phyloP scores from a whole-genome alignment of 2,329 filamentous ascomycete genomes.

The Nemania sp. region DNA sequence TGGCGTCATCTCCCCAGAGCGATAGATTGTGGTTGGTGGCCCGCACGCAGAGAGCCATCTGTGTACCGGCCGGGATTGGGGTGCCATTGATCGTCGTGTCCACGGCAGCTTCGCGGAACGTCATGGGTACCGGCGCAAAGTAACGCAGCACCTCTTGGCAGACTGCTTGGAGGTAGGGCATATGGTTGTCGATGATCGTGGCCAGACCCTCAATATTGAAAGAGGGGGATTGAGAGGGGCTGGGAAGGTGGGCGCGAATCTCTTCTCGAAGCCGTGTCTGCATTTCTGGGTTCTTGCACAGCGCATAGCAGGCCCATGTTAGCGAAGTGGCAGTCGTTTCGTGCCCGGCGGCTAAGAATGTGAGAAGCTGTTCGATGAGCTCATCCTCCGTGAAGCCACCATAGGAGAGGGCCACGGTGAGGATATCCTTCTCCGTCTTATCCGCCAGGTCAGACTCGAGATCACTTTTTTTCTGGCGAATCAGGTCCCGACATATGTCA shows the following conservation, averaged over 20 bases:
- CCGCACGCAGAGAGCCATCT: conserved; percentile 20
- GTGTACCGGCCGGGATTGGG: conserved; percentile 24
- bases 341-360: conserved; percentile 26
- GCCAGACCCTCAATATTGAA: conserved; percentile 9
- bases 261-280: conserved; percentile 27
- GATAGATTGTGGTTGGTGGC: conserved; percentile 22
- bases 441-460: conserved; percentile 25
- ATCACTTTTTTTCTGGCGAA: conserved; percentile 28
- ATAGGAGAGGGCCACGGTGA: conserved; percentile 27
- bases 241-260: conserved; percentile 24
- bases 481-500: conserved; percentile 23
- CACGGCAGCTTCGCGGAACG: conserved; percentile 23
- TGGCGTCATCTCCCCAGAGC: conserved; percentile 28
- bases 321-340: conserved; percentile 27
- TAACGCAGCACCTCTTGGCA: conserved; percentile 28
- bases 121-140: conserved; percentile 25
- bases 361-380: conserved; percentile 29
- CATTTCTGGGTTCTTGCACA: conserved; percentile 25
- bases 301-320: conserved; percentile 24
- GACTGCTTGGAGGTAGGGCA: conserved; percentile 27
- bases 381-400: conserved; percentile 29
- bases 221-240: conserved; percentile 15
- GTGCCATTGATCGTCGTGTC: conserved; percentile 24
- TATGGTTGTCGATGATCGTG: conserved; percentile 22
- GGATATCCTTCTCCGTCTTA: conserved; percentile 26